Percentiles rank a stretch among this genome's conserved stretches.
Conservation (phyloP, 2,329 filamentous ascomycete species). For the Lasiodiplodia citricola region DNA sequence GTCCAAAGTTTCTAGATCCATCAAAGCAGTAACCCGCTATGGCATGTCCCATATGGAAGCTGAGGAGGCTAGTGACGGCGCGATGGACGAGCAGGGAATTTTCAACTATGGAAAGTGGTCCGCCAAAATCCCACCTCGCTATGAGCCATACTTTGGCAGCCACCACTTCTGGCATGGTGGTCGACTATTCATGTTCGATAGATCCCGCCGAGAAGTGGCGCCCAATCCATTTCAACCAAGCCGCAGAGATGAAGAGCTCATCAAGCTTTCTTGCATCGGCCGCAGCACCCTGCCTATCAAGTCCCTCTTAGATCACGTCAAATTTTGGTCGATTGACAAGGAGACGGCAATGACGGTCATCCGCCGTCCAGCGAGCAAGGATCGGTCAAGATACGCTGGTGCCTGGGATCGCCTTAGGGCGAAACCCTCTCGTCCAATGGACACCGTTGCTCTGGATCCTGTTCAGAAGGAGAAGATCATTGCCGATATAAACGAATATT, state of each 20-base stretch:
- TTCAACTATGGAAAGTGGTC: constrained; percentile 58
- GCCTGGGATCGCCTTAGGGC: constrained; percentile 51
- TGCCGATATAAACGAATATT: constrained; percentile 76
- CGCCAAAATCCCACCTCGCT: constrained; percentile 54
- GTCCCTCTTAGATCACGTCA: constrained; percentile 51
- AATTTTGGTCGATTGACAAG: constrained; percentile 50
- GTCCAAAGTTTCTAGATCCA: constrained; percentile 42
- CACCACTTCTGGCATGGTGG: constrained; percentile 52
- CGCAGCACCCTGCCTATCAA: constrained; percentile 56
- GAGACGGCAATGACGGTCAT: constrained; percentile 53
- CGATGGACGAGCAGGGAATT: constrained; percentile 47
- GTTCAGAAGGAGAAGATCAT: constrained; percentile 70
- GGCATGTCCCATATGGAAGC: constrained; percentile 41
- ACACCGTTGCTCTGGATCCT: constrained; percentile 75
- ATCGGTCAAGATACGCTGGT: constrained; percentile 40
- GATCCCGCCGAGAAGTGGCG: constrained; percentile 41
- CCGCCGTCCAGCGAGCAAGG: constrained; percentile 51
- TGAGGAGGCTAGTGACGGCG: constrained; percentile 41
- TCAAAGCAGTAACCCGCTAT: constrained; percentile 49
- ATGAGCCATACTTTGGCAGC: constrained; percentile 55
- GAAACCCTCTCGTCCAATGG: constrained; percentile 72
- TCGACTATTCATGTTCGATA: constrained; percentile 47
- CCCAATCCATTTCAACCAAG: constrained; percentile 31
- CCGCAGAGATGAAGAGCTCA: constrained; percentile 45
- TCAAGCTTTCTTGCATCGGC: constrained; percentile 55